These are phyloP conservation scores for Lachnellula subtilissima DNA, from an alignment of 2,329 filamentous ascomycete species.

Conservation along the genomic window DNA sequence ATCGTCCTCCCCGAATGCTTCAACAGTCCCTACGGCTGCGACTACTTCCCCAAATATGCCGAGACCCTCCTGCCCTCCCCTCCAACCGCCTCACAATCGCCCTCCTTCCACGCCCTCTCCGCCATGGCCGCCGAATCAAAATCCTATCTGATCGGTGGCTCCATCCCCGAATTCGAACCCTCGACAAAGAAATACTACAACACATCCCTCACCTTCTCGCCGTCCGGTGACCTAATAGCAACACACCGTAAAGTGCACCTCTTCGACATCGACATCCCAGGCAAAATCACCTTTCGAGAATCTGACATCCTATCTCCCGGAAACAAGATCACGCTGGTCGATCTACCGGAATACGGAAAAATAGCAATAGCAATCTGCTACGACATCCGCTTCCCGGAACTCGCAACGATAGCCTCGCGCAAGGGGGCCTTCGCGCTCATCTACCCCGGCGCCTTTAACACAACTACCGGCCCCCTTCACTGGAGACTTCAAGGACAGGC, in stretches of 20 bases:
- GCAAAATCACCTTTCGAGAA: constrained; percentile 87
- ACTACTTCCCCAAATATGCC: constrained; percentile 88
- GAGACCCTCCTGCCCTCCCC: constrained; percentile 80
- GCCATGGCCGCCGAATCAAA: constrained; percentile 72
- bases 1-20: constrained; percentile 97
- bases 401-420: constrained; percentile 82
- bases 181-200: constrained; percentile 74
- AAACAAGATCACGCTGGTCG: constrained; percentile 77
- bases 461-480: constrained; percentile 86
- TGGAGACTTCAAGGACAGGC: constrained; percentile 82
- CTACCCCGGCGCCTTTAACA: constrained; percentile 96
- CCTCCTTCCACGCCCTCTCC: constrained; percentile 80
- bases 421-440: constrained; percentile 82
- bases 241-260: constrained; percentile 92
- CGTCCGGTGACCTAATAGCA: constrained; percentile 72
- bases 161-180: constrained; percentile 77
- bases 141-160: constrained; percentile 83
- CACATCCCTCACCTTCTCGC: constrained; percentile 79
- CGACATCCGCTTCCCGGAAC: constrained; percentile 92
- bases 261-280: constrained; percentile 97
- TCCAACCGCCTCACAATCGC: constrained; percentile 64
- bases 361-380: constrained; percentile 94
- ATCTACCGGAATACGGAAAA: constrained; percentile 82
- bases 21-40: constrained; percentile 92
- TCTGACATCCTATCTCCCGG: constrained; percentile 84